Conservation (phyloP, 176 grass and related monocot genomes). For the Eragrostis curvula region DNA sequence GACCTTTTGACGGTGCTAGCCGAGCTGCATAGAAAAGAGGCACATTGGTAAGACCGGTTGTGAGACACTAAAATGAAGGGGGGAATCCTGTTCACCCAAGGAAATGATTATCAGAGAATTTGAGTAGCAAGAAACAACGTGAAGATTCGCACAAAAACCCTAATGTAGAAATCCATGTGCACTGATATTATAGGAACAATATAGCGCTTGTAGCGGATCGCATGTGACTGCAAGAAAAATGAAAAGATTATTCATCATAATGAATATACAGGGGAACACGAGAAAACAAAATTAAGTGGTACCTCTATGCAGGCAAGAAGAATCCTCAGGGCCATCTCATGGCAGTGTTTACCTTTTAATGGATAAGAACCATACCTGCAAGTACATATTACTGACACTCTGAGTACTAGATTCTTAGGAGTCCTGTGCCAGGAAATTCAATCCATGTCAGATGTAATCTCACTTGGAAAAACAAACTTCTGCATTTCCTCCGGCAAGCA, state of each 20-base stretch:
- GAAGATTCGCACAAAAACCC: slow-evolving; percentile 91
- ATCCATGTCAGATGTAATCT: slow-evolving; percentile 22
- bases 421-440: not conserved
- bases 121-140: slow-evolving; percentile 49
- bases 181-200: slow-evolving; percentile 84
- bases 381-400: slow-evolving; percentile 30
- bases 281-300: not conserved
- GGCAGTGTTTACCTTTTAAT: slow-evolving; percentile 85
- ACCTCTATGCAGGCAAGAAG: slow-evolving; percentile 92
- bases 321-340: slow-evolving; percentile 96
- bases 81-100: not conserved
- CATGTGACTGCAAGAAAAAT: slow-evolving; percentile 70
- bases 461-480: slow-evolving; percentile 92
- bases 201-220: slow-evolving; percentile 83
- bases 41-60: slow-evolving; percentile 21
- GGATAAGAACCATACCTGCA: slow-evolving; percentile 90
- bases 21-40: slow-evolving; percentile 59
- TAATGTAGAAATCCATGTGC: slow-evolving; percentile 95
- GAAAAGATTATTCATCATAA: not conserved
- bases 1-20: slow-evolving; percentile 74
- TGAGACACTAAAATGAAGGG: slow-evolving; percentile 16
- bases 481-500: slow-evolving; percentile 73
- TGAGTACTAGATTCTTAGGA: not conserved
- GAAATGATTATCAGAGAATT: slow-evolving; percentile 28
- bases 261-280: slow-evolving; percentile 5